Evolutionary conservation across 768 basidiomycete genomes (phyloP).

Genomic region (Candolleomyces eurysporus): DNA sequence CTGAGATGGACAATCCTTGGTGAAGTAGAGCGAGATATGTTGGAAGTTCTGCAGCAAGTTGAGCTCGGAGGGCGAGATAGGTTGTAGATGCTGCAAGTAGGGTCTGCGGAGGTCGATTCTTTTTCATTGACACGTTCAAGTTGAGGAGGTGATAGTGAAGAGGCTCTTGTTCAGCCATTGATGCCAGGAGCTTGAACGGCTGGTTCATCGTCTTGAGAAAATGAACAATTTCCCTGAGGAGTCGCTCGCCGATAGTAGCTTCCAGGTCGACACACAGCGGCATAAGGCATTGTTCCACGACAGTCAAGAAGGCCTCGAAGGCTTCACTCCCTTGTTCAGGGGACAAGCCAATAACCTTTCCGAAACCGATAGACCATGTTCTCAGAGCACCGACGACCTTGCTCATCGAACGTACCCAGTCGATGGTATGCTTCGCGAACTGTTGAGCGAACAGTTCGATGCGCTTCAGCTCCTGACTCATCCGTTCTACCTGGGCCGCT

Average conservation of each 20-base stretch:
- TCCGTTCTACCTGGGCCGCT: constrained; percentile 49
- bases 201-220: constrained; percentile 59
- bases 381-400: constrained; percentile 48
- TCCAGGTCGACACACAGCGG: constrained; percentile 55
- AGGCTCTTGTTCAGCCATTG: constrained; percentile 73
- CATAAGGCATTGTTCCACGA: constrained; percentile 54
- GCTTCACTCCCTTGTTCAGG: constrained; percentile 52
- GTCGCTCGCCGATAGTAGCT: constrained; percentile 44
- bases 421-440: constrained; percentile 59
- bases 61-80: constrained; percentile 73
- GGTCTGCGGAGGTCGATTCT: constrained; percentile 64
- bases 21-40: constrained; percentile 56
- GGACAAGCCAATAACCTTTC: constrained; percentile 61
- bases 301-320: constrained; percentile 65
- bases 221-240: constrained; percentile 57
- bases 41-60: constrained; percentile 72
- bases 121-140: constrained; percentile 57
- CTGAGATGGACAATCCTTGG: constrained; percentile 52
- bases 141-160: constrained; percentile 70
- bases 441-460: constrained; percentile 58
- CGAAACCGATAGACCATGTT: constrained; percentile 66
- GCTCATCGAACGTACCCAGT: constrained; percentile 58
- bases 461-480: constrained; percentile 56
- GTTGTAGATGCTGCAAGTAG: constrained; percentile 73
- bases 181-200: constrained; percentile 63